Evolutionary conservation across 2,329 filamentous ascomycete genomes (phyloP).

Genomic region (Fusarium succisae): DNA sequence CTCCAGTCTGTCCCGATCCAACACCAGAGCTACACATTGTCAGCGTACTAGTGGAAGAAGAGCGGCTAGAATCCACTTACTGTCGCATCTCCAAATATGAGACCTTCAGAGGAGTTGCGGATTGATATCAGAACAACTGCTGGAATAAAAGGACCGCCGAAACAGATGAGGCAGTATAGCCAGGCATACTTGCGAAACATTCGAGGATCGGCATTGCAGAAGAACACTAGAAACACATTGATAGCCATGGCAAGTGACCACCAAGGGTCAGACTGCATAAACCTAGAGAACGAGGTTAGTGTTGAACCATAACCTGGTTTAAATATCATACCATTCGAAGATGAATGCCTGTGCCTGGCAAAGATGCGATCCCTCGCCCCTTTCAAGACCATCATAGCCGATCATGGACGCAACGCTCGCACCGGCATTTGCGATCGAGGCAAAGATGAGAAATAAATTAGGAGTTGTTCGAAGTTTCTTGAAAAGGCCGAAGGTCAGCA

Average conservation of each 20-base stretch:
- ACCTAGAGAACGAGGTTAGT: slow-evolving; percentile 59
- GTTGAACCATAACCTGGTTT: background rate
- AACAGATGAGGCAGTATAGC: slow-evolving; percentile 75
- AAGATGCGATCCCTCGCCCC: slow-evolving; percentile 63
- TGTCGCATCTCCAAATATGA: slow-evolving; percentile 65
- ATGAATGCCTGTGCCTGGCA: slow-evolving; percentile 70
- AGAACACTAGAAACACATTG: slow-evolving; percentile 79
- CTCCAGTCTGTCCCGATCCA: slow-evolving; percentile 66
- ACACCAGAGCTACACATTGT: slow-evolving; percentile 62
- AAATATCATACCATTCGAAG: slow-evolving; percentile 66
- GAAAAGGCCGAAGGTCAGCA: slow-evolving; percentile 59
- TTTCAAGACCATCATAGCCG: slow-evolving; percentile 69
- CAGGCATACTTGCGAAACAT: slow-evolving; percentile 75
- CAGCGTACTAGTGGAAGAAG: background rate
- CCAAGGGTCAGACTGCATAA: slow-evolving; percentile 78
- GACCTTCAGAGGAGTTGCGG: slow-evolving; percentile 48
- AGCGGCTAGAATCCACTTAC: slow-evolving; percentile 48
- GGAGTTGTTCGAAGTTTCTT: slow-evolving; percentile 65
- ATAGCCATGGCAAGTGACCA: slow-evolving; percentile 85
- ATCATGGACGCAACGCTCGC: slow-evolving; percentile 75
- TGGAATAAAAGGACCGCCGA: slow-evolving; percentile 74
- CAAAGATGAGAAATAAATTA: slow-evolving; percentile 58
- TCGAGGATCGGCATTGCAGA: slow-evolving; percentile 64
- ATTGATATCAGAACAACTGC: slow-evolving; percentile 73
- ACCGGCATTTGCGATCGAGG: slow-evolving; percentile 56